Conservation (phyloP, 2,329 filamentous ascomycete genomes). For the Alternaria sp. region DNA sequence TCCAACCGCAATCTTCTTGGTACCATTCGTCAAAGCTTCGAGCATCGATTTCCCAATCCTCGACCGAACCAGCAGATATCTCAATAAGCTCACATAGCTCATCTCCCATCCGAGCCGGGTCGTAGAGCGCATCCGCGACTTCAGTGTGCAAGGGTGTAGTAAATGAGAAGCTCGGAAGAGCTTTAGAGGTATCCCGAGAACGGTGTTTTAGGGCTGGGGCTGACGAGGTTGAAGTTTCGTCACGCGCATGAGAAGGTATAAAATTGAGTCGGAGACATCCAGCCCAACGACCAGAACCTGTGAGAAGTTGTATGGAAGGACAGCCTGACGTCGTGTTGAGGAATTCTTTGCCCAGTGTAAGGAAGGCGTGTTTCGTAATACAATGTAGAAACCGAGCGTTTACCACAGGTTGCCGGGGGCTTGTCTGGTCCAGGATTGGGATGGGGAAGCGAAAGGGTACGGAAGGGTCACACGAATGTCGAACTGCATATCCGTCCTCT, state of each 20-base stretch:
- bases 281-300: conserved; percentile 15
- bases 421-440: too few species aligned
- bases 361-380: background rate
- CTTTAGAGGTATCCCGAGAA: background rate
- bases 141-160: background rate
- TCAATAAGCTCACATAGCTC: conserved; percentile 20
- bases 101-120: background rate
- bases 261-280: conserved; percentile 22
- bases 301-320: conserved; percentile 13
- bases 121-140: background rate
- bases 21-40: conserved; percentile 24
- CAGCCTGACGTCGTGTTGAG: conserved; percentile 8
- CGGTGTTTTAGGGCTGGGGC: background rate
- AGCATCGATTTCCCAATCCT: conserved; percentile 20
- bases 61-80: conserved; percentile 22
- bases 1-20: conserved; percentile 1
- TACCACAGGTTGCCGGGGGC: too few species aligned
- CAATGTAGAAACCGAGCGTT: too few species aligned
- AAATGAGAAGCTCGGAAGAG: background rate
- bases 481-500: background rate
- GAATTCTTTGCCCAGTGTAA: conserved; percentile 14
- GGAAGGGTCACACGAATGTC: conserved; percentile 10
- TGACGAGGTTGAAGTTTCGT: background rate
- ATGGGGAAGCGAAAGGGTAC: too few species aligned
- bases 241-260: background rate